Percentiles rank a stretch among this genome's conserved stretches.
Evolutionary conservation across 139 green algal species (phyloP).

Genomic region (Ettlia oleoabundans): DNA sequence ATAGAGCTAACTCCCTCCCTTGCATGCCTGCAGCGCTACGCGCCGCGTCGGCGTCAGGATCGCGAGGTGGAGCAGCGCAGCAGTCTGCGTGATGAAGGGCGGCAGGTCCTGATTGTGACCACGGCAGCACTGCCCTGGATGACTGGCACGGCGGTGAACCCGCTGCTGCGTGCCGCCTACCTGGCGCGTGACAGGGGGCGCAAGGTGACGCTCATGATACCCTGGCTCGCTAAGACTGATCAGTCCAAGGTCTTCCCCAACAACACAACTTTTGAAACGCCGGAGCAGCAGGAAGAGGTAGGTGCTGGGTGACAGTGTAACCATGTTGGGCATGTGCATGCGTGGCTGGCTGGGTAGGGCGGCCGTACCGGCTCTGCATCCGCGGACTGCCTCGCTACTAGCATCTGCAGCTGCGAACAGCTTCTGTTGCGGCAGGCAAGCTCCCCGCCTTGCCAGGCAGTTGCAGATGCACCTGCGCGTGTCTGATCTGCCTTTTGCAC

Average conservation of each 20-base stretch:
- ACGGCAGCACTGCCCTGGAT: slow-evolving; percentile 98
- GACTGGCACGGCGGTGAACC: slow-evolving; percentile 98
- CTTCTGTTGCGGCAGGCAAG: too few relatives aligned
- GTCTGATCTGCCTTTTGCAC: neutral
- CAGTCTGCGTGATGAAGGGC: slow-evolving; percentile 76
- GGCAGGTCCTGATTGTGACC: slow-evolving; percentile 95
- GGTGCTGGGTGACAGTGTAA: neutral
- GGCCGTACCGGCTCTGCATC: too few relatives aligned
- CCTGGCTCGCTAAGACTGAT: slow-evolving; percentile 90
- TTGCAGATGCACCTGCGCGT: neutral
- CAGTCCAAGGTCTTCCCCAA: slow-evolving; percentile 93
- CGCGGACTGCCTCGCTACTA: too few relatives aligned
- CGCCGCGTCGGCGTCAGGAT: neutral
- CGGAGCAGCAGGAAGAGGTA: slow-evolving; percentile 79
- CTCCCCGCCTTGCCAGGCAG: too few relatives aligned
- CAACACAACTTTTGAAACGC: slow-evolving; percentile 86
- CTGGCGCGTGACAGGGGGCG: slow-evolving; percentile 73
- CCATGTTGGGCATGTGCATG: too few relatives aligned
- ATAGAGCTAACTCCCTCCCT: too few relatives aligned
- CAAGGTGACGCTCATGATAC: slow-evolving; percentile 83
- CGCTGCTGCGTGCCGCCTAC: slow-evolving; percentile 96
- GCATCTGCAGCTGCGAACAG: too few relatives aligned
- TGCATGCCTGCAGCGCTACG: too few relatives aligned
- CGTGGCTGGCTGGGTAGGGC: too few relatives aligned
- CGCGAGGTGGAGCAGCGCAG: slow-evolving; percentile 1